Base-by-base conservation (phyloP, 2,329 filamentous ascomycete genomes). In the Graphiopsis chlorocephala region DNA sequence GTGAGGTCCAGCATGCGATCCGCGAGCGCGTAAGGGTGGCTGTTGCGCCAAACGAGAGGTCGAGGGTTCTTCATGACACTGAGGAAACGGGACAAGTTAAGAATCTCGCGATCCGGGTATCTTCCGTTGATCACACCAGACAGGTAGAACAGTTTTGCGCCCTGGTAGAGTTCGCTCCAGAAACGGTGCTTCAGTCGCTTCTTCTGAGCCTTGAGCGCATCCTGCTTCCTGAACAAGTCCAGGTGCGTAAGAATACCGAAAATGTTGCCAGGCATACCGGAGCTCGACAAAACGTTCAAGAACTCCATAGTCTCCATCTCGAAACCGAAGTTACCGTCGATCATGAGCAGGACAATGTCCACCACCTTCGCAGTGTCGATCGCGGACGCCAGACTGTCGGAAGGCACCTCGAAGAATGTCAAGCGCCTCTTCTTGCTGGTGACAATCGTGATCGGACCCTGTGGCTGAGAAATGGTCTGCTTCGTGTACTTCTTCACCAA, bases 251-350 rank as follows among this genome's bases (percentile, higher is more conserved):
- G 85, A 64, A 99, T 93, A 61, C 95, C 95, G 75, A 99, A 98
- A 42, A 99, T 93, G 72, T 99, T 99, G 69, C 95, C 94, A 0
- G 96, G 95, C 94, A 99, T 98, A 77, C 95, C 95, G 31, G 91
- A 96, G 2, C 92, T 88, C n/a, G 91, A 90, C 59, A 99, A 83
- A 20, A 97, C 89, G 72, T 97, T 98, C 74, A 99, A 82, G 67
- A 99, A 99, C 79, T 99, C 95, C 95, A 99, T 99, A 0, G 95
- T 99, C 84, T 99, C 95, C 95, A 99, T 99, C 80, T 99, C 95
- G 75, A 99, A 99, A 15, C 95, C 96, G 74, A 91, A 99, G 79
- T 98, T 98, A 64, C 95, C 96, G 75, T 99, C 95, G 72, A 99
- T 99, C 91, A 99, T 95, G 64, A 99, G 85, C 58, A 99, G 84